Base-by-base conservation (phyloP, 805 yeast genomes). In the Zygosaccharomyces bisporus region DNA sequence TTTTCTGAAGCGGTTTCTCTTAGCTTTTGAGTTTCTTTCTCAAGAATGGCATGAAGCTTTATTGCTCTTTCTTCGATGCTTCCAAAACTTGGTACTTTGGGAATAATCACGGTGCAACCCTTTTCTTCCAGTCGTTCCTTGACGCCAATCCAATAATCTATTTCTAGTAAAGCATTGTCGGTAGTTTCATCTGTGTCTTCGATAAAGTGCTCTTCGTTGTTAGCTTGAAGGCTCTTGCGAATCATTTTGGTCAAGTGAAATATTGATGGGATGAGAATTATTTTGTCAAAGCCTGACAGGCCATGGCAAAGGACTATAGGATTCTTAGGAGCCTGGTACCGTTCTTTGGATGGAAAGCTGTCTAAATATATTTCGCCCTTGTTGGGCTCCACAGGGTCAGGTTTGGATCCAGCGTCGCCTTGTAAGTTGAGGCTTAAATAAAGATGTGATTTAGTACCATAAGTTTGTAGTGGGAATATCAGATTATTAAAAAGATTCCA, bases 241-340 rank as follows among this genome's bases (percentile, higher is more conserved):
- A 66, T 37, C 17, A 58, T 25, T 4, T 51, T 57, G 2, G 63
- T 53, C 27, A 66, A 50, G 14, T 60, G 69, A 44, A 49, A 58
- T 9, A 68, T 43, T 3, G 70, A 71, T 0, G 81, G 79, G 2
- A 76, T 34, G 6, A 80, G 52, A 27, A 68, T 58, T 30, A 77
- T 41, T 44, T 68, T 72, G 54, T 86, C 95, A 54, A 86, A 88
- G 1, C 96, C 96, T 0, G 86, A 79, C 18, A 88, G 73, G 0
- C 96, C 96, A 67, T 88, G 96, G 55, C 95, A 88, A 20, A 88
- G 63, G 0, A 88, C 83, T 1, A 88, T 77, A 0, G 96, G 95
- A 45, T 76, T 69, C 52, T 76, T 76, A 0, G 95, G 89, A 4
- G 83, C 73, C 9, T 63, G 56, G 56, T 81, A 83, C 23, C 68